phyloP scores from a whole-genome alignment of 345 rosid genomes.

The Pugionium cornutum region DNA sequence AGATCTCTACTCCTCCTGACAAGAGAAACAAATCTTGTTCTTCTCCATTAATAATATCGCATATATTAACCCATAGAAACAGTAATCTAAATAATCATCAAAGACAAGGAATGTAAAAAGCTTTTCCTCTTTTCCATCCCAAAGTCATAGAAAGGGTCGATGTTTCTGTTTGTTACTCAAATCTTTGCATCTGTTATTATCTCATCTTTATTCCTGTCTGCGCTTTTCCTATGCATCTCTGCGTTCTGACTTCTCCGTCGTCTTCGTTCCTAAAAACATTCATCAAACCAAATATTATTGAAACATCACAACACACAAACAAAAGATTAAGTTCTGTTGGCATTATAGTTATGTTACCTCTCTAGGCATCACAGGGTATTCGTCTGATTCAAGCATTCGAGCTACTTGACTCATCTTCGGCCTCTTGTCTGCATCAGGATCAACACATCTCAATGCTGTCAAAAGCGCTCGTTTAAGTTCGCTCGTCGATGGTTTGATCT shows the following conservation, averaged over 20 bases:
- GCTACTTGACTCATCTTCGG: conserved; percentile 96
- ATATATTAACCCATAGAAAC: conserved; percentile 28
- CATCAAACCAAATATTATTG: background rate
- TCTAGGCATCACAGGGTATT: conserved; percentile 71
- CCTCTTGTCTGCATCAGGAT: conserved; percentile 91
- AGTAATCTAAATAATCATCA: conserved; percentile 38
- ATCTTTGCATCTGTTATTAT: conserved; percentile 30
- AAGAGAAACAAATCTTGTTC: conserved; percentile 29
- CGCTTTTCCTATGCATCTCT: conserved; percentile 49
- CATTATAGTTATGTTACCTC: conserved; percentile 49
- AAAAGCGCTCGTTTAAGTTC: conserved; percentile 88
- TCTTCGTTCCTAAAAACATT: conserved; percentile 67
- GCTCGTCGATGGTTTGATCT: conserved; percentile 73
- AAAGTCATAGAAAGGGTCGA: conserved; percentile 14
- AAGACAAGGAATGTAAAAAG: conserved; percentile 14
- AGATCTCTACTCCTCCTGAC: conserved; percentile 16
- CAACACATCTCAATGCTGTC: conserved; percentile 94
- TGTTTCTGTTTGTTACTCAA: conserved; percentile 23
- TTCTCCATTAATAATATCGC: conserved; percentile 12
- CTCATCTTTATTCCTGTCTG: conserved; percentile 52
- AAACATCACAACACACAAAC: background rate
- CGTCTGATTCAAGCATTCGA: conserved; percentile 94
- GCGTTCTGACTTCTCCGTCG: conserved; percentile 55
- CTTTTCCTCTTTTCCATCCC: conserved; percentile 2
- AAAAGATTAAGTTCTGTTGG: too few species aligned